Evolutionary conservation across 106 monocot genomes (phyloP).

Genomic region (Allium sativum): DNA sequence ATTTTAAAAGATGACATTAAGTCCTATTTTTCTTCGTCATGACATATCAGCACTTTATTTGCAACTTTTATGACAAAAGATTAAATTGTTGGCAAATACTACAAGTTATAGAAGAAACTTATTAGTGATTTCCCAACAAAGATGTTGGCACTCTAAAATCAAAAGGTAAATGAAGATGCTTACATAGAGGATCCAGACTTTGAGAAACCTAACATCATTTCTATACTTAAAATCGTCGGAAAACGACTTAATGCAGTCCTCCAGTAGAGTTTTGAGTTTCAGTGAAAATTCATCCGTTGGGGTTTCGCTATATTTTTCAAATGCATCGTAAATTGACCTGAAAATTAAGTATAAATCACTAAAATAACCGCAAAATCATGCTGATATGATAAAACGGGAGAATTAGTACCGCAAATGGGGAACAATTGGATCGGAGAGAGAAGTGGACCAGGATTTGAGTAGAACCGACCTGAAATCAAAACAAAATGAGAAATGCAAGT

Average conservation of each 20-base stretch:
- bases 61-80: too few species aligned
- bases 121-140: too few species aligned
- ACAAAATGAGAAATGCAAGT: not conserved
- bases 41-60: too few species aligned
- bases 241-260: constrained; percentile 49
- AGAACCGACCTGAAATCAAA: constrained; percentile 12
- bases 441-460: not conserved
- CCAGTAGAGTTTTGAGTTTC: constrained; percentile 21
- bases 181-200: constrained; percentile 76
- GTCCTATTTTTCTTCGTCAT: too few species aligned
- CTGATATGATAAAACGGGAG: not conserved
- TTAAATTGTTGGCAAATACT: too few species aligned
- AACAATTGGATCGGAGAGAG: constrained; percentile 35
- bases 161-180: not conserved
- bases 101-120: too few species aligned
- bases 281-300: constrained; percentile 3
- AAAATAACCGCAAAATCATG: not conserved
- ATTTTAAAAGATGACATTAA: too few species aligned
- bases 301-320: constrained; percentile 27
- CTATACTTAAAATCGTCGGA: constrained; percentile 32
- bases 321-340: constrained; percentile 38
- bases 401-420: constrained; percentile 24
- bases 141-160: too few species aligned
- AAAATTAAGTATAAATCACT: not conserved
- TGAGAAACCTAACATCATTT: constrained; percentile 56